These are phyloP conservation scores for maize (Zea mays) DNA, from an alignment of 176 grass and related monocot species.

Conservation along the genomic window DNA sequence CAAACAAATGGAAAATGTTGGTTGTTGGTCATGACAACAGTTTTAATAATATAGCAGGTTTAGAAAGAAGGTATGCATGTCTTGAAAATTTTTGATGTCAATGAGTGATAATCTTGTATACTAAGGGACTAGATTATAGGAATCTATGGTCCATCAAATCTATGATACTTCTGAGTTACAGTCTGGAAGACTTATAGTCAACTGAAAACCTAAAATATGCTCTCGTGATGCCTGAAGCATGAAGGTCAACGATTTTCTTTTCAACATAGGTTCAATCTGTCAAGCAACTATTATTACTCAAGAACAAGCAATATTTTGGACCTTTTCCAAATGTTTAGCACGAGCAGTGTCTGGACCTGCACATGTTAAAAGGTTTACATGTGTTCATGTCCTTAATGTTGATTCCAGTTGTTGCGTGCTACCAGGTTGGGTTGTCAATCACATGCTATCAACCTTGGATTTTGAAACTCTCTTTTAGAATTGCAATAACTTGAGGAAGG, in stretches of 20 bases:
- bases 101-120: no score
- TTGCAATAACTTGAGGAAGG: slow-evolving; percentile 85
- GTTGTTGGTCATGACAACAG: no score
- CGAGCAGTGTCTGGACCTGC: background rate
- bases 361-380: slow-evolving; percentile 5
- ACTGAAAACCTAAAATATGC: no score
- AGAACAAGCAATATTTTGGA: slow-evolving; percentile 10
- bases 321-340: background rate
- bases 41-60: no score
- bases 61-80: no score
- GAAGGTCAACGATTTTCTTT: background rate
- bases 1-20: no score
- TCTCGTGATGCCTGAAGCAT: no score
- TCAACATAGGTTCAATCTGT: background rate
- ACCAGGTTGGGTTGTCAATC: slow-evolving; percentile 86
- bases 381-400: background rate
- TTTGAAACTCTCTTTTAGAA: slow-evolving; percentile 83
- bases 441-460: slow-evolving; percentile 81
- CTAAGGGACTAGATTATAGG: no score
- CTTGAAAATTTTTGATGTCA: no score
- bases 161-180: no score
- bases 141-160: no score
- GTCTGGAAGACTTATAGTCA: no score
- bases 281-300: slow-evolving; percentile 2
- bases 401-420: background rate